Evolutionary conservation across 2,329 filamentous ascomycete genomes (phyloP).

Genomic region (Nigrospora oryzae): DNA sequence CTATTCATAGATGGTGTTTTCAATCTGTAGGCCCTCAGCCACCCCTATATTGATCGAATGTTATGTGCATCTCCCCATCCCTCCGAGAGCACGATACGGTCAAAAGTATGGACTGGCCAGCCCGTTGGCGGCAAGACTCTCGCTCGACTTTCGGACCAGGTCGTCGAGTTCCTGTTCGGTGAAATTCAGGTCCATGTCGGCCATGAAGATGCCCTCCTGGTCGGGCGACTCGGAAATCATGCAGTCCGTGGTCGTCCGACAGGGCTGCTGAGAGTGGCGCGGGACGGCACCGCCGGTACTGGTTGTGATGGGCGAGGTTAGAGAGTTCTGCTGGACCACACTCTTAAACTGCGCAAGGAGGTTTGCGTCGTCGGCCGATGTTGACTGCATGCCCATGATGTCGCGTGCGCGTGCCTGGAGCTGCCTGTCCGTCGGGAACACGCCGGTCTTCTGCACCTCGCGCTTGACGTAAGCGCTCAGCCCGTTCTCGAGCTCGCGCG

Average conservation of each 20-base stretch:
- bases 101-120: no score
- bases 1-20: no score
- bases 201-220: not conserved
- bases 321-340: not conserved
- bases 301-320: not conserved
- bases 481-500: conserved; percentile 47
- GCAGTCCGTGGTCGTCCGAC: not conserved
- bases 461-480: conserved; percentile 38
- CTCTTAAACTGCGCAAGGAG: conserved; percentile 43
- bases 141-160: not conserved
- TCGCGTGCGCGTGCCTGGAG: conserved; percentile 37
- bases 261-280: no score
- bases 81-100: no score
- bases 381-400: conserved; percentile 35
- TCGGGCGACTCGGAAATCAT: not conserved
- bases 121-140: no score
- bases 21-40: no score
- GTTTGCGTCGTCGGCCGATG: conserved; percentile 44
- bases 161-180: conserved; percentile 1
- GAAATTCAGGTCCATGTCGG: conserved; percentile 1
- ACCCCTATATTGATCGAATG: no score
- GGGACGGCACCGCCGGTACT: no score
- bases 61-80: no score
- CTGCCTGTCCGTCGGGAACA: conserved; percentile 38
- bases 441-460: conserved; percentile 26